Evolutionary conservation across 2,329 filamentous ascomycete species (phyloP).

Genomic region (Echinosphaeria canescens): DNA sequence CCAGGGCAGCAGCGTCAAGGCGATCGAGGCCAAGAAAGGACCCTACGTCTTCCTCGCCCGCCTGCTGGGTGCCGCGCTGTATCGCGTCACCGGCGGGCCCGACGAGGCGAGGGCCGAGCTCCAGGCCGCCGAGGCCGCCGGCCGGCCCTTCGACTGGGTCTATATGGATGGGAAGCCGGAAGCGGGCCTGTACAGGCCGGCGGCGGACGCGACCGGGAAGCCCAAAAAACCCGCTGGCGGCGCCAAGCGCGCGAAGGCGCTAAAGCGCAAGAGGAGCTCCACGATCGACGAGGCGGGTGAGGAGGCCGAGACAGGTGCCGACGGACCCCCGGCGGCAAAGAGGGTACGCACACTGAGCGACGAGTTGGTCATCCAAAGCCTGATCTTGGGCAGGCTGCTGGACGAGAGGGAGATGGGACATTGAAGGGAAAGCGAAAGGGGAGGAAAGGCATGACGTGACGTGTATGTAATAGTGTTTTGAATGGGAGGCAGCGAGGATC

Average conservation of each 20-base stretch:
- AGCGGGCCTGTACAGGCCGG: constrained; percentile 5
- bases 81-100: constrained; percentile 40
- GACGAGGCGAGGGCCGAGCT: constrained; percentile 41
- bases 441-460: too few relatives aligned
- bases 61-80: constrained; percentile 53
- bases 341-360: constrained; percentile 51
- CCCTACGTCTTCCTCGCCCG: constrained; percentile 65
- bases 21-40: constrained; percentile 32
- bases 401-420: constrained; percentile 28
- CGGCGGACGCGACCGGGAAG: constrained; percentile 8
- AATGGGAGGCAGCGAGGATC: too few relatives aligned
- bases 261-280: constrained; percentile 11
- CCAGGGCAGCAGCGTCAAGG: constrained; percentile 28
- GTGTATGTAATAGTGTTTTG: too few relatives aligned
- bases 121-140: constrained; percentile 21
- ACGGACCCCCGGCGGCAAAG: constrained; percentile 29
- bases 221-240: constrained; percentile 16
- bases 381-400: constrained; percentile 66
- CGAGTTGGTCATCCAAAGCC: constrained; percentile 78
- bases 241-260: constrained; percentile 1
- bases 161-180: constrained; percentile 42
- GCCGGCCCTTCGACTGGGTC: constrained; percentile 47
- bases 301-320: constrained; percentile 46
- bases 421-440: too few relatives aligned
- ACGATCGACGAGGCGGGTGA: constrained; percentile 15